A percentile compares a stretch with the other conserved stretches of the same genome.
Conservation (phyloP, 75 land plant genomes). For the Pseudotsuga menziesii region DNA sequence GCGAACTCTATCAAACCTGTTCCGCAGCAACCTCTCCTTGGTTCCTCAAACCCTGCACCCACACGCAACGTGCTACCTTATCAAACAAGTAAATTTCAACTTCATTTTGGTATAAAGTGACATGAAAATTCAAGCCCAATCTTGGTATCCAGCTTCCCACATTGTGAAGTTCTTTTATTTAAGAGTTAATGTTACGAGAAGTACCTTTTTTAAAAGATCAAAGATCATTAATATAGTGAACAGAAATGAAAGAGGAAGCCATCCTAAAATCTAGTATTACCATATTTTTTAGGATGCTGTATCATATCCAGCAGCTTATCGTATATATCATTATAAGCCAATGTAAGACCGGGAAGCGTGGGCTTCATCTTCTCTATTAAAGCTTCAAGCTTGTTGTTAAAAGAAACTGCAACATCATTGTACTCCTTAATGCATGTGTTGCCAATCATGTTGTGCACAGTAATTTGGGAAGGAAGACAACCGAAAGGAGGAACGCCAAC, state of each 20-base stretch:
- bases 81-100: too few species aligned
- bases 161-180: too few species aligned
- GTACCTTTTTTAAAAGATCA: too few species aligned
- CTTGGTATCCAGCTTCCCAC: too few species aligned
- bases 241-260: too few species aligned
- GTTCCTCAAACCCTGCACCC: conserved; percentile 21
- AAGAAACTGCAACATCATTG: conserved; percentile 22
- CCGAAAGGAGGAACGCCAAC: conserved; percentile 58
- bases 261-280: conserved; percentile 17
- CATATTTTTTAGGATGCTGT: conserved; percentile 30
- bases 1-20: conserved; percentile 19
- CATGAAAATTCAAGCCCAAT: too few species aligned
- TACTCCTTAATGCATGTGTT: conserved; percentile 20
- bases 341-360: conserved; percentile 10
- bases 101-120: too few species aligned
- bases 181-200: too few species aligned
- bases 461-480: conserved; percentile 48
- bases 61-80: too few species aligned
- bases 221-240: too few species aligned
- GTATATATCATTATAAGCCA: conserved; percentile 37
- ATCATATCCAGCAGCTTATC: conserved; percentile 23
- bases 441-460: conserved; percentile 15
- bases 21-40: conserved; percentile 31
- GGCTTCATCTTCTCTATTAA: conserved; percentile 16
- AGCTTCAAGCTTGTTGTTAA: conserved; percentile 24